These are phyloP conservation scores for Salinomyces thailandicus DNA, from an alignment of 2,329 filamentous ascomycete species.

Conservation along the genomic window DNA sequence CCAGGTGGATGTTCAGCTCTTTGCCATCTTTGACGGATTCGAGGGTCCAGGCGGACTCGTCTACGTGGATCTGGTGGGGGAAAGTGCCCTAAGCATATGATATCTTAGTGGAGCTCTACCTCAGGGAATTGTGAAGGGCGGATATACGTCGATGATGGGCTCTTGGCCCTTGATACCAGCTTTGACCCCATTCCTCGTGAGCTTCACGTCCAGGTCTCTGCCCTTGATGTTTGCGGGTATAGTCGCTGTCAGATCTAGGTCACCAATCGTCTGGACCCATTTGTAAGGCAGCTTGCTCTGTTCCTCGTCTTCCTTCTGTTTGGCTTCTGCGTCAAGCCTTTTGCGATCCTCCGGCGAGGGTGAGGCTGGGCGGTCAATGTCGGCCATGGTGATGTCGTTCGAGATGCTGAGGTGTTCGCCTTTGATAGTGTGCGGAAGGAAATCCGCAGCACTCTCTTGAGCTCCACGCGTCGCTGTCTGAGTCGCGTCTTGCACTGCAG, in stretches of 20 bases:
- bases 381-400: slow-evolving; percentile 13
- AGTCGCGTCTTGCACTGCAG: neutral
- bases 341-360: slow-evolving; percentile 45
- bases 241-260: slow-evolving; percentile 68
- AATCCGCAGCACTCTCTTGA: slow-evolving; percentile 5
- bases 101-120: too few relatives aligned
- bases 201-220: slow-evolving; percentile 68
- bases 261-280: slow-evolving; percentile 87
- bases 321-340: slow-evolving; percentile 46
- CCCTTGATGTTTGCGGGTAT: slow-evolving; percentile 78
- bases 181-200: slow-evolving; percentile 67
- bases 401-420: slow-evolving; percentile 2
- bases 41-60: slow-evolving; percentile 94
- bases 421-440: slow-evolving; percentile 4
- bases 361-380: slow-evolving; percentile 24
- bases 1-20: slow-evolving; percentile 78
- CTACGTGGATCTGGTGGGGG: slow-evolving; percentile 64
- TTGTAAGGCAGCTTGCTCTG: slow-evolving; percentile 91
- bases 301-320: slow-evolving; percentile 69
- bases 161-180: slow-evolving; percentile 83
- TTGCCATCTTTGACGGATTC: slow-evolving; percentile 54
- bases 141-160: slow-evolving; percentile 62
- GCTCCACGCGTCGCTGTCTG: neutral
- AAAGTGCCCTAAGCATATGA: slow-evolving; percentile 62
- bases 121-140: neutral